phyloP scores from a whole-genome alignment of 345 rosid genomes.

The Rhodamnia argentea region DNA sequence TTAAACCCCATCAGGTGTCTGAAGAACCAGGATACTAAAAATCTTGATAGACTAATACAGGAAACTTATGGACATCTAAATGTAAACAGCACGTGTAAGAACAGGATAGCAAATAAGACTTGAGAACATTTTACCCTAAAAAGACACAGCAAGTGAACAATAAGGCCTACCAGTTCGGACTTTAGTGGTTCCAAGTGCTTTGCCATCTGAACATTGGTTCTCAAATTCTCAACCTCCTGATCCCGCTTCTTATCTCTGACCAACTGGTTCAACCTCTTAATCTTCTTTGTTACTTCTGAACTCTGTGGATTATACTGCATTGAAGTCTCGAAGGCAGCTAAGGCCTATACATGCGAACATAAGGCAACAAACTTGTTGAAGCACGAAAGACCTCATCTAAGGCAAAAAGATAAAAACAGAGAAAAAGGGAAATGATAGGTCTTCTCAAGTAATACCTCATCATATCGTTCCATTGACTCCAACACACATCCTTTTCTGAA shows the following conservation, averaged over 20 bases:
- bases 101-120: not conserved
- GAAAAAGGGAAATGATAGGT: not conserved
- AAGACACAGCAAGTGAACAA: not conserved
- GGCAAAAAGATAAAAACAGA: not conserved
- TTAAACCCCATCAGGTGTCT: not conserved
- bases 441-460: conserved; percentile 42
- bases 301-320: conserved; percentile 72
- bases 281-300: conserved; percentile 77
- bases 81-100: not conserved
- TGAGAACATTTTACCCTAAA: not conserved
- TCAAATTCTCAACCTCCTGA: conserved; percentile 73
- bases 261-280: conserved; percentile 61
- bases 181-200: conserved; percentile 58
- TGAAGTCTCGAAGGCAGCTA: conserved; percentile 69
- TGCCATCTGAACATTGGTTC: conserved; percentile 65
- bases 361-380: not conserved
- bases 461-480: conserved; percentile 91
- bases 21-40: not conserved
- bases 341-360: conserved; percentile 33
- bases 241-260: conserved; percentile 75
- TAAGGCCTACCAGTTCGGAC: conserved; percentile 52
- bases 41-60: not conserved
- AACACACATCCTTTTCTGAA: conserved; percentile 94
- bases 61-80: not conserved
- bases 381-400: not conserved